Base-by-base conservation (phyloP, 2,329 filamentous ascomycete genomes). In the Eutypella sp. region DNA sequence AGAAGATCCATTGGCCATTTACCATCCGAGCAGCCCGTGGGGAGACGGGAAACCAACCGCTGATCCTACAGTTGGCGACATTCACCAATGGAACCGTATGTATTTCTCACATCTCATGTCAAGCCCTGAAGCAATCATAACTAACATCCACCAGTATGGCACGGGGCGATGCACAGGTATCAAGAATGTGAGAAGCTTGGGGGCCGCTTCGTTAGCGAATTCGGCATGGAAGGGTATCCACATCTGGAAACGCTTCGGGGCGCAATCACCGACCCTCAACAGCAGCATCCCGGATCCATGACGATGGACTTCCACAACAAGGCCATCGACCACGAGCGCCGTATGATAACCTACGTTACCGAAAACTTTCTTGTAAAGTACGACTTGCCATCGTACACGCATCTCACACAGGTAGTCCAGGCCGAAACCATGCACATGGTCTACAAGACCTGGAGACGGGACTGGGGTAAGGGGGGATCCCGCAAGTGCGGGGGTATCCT, bases 291-390 rank as follows among this genome's bases (percentile, higher is more conserved):
- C 1, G 84, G 88, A 50, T 89, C 84, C 4, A 79, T 80, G 47
- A 84, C 84, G 48, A 72, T 91, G 40, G 87, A 91, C 58, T 90
- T 89, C 59, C 87, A 90, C 67, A 92, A 90, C 68, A 90, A 91
- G 63, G 87, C 87, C 13, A 80, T 85, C 47, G 81, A 84, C 2
- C 85, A 90, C 57, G 85, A 90, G 62, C 75, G 86, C 29, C 75
- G 86, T 33, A 81, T 91, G 48, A 83, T 84, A 11, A 81, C 84
- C 0, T 92, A 92, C 57, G 69, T 91, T 2, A 79, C 84, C 11
- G 87, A 91, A 59, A 92, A 91, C 67, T 81, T 91, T 57, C 76
- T 78, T 3, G 74, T 73, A 31, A 71, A 62, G 13, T 60, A 53
- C 20, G 58, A 67, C 27, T 57, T 66, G n/a, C 42, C 45, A 1